Evolutionary conservation across 495 filamentous ascomycete genomes (phyloP), one percentile per base, ranked within the genome.

Genomic region (Penicillium verhagenii): DNA sequence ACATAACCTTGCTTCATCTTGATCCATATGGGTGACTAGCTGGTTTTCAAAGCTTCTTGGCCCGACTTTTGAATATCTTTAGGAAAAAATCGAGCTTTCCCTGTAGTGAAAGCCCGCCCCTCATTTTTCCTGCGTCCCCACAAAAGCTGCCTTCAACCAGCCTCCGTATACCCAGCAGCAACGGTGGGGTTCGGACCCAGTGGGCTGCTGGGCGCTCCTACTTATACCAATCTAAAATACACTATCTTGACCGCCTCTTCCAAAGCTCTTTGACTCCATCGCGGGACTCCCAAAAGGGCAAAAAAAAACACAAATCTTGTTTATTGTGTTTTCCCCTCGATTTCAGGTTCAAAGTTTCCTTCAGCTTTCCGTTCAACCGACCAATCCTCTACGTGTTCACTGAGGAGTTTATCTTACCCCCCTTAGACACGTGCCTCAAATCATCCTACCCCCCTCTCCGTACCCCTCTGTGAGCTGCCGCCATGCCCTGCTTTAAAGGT

Each of bases 401-500:
- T 49, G 54, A 52, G 48, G 58, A 47, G 28, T 23, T 56, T 37
- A 39, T 51, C 24, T 49, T 45, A 40, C 52, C 44, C 47, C 48
- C 20, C 43, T 43, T 25, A 28, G n/a, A 50, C 31, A 16, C 25
- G 43, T 35, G 19, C 47, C 47, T 14, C 20, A 13, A 31, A 40
- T 40, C 28, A 20, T 53, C 23, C 25, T 43, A 53, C 28, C 43
- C 38, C 46, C 23, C 53, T 26, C 57, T 1, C n/a, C n/a, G n/a
- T n/a, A 38, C 24, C 26, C 51, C 45, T 40, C 29, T 9, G 16
- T 35, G 21, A 53, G 16, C 39, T 39, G 19, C 52, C 69, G 68
- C 45, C 65, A 96, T 96, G 92, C 92, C 92, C 76, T 97, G 92
- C 84, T 97, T 96, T 79, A 94, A 95, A 76, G 92, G 92, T 70